Evolutionary conservation across 2,329 filamentous ascomycete genomes (phyloP).

Genomic region (Calcarisporium arbuscula): DNA sequence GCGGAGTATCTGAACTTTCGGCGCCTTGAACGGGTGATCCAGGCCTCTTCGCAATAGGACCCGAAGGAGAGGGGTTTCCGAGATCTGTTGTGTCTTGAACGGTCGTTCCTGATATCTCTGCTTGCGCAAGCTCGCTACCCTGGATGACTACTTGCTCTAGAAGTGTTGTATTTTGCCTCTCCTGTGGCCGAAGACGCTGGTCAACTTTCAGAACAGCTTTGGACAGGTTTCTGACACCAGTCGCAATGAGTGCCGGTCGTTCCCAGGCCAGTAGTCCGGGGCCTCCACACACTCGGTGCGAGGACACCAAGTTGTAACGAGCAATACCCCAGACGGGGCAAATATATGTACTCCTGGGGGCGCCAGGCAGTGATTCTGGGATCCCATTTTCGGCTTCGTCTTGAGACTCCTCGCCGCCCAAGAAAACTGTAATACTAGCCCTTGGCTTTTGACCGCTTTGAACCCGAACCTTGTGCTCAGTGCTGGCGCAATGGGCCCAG

Average conservation of each 20-base stretch:
- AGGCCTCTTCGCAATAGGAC: too few species aligned
- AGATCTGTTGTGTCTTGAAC: slow-evolving; percentile 9
- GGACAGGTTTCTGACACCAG: slow-evolving; percentile 35
- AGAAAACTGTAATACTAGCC: slow-evolving; percentile 42
- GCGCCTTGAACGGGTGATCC: too few species aligned
- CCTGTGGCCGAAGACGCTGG: slow-evolving; percentile 24
- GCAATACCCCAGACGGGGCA: slow-evolving; percentile 44
- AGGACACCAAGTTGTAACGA: slow-evolving; percentile 36
- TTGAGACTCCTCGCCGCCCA: slow-evolving; percentile 26
- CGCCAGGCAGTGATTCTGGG: too few species aligned
- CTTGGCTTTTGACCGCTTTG: slow-evolving; percentile 25
- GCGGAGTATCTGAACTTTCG: too few species aligned
- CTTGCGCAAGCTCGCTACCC: slow-evolving; percentile 11
- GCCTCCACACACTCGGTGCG: slow-evolving; percentile 30
- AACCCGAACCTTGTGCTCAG: slow-evolving; percentile 20
- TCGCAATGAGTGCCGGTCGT: slow-evolving; percentile 36
- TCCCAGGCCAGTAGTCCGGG: slow-evolving; percentile 44
- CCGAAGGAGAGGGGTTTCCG: too few species aligned
- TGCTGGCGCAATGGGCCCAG: slow-evolving; percentile 39
- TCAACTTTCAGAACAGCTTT: slow-evolving; percentile 31
- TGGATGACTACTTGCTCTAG: slow-evolving; percentile 27
- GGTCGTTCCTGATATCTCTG: slow-evolving; percentile 20
- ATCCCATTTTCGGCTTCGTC: too few species aligned
- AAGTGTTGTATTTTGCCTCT: slow-evolving; percentile 19
- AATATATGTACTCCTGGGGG: slow-evolving; percentile 26